Conservation (phyloP, 805 yeast species). For the Candida sonorensis region DNA sequence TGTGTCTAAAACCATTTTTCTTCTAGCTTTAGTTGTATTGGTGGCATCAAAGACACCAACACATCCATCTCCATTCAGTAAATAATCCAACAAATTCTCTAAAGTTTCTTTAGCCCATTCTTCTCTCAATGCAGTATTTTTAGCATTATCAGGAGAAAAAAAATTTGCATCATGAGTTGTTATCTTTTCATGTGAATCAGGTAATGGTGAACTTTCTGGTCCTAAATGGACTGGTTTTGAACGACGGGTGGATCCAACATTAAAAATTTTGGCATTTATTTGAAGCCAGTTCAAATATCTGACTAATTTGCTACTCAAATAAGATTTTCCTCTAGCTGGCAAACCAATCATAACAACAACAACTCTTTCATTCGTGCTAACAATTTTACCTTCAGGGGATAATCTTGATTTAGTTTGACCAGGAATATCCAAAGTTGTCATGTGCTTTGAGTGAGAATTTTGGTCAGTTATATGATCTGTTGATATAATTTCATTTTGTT, state of each 20-base stretch:
- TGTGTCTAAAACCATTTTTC: conserved; percentile 49
- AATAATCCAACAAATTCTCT: conserved; percentile 74
- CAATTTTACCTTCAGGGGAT: conserved; percentile 68
- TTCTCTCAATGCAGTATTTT: conserved; percentile 65
- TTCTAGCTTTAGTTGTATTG: conserved; percentile 61
- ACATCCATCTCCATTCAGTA: conserved; percentile 74
- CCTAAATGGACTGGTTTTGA: conserved; percentile 59
- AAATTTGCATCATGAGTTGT: conserved; percentile 69
- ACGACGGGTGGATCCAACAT: conserved; percentile 92
- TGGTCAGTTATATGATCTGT: too few species aligned
- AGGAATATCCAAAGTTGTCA: conserved; percentile 82
- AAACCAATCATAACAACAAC: conserved; percentile 95
- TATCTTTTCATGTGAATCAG: conserved; percentile 26
- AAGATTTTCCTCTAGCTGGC: conserved; percentile 94
- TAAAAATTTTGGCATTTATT: conserved; percentile 83
- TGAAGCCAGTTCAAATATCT: conserved; percentile 92
- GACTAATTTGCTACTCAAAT: conserved; percentile 84
- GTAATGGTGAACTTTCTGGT: conserved; percentile 61
- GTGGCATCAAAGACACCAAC: conserved; percentile 92
- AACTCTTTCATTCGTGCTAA: conserved; percentile 56
- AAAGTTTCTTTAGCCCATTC: conserved; percentile 96
- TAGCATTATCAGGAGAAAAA: conserved; percentile 72
- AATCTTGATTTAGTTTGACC: conserved; percentile 80
- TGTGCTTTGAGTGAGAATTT: conserved; percentile 4
- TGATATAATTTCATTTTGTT: conserved; percentile 16